Base-by-base conservation (phyloP, 1,284 basidiomycete genomes). In the Rhodotorula sp. region DNA sequence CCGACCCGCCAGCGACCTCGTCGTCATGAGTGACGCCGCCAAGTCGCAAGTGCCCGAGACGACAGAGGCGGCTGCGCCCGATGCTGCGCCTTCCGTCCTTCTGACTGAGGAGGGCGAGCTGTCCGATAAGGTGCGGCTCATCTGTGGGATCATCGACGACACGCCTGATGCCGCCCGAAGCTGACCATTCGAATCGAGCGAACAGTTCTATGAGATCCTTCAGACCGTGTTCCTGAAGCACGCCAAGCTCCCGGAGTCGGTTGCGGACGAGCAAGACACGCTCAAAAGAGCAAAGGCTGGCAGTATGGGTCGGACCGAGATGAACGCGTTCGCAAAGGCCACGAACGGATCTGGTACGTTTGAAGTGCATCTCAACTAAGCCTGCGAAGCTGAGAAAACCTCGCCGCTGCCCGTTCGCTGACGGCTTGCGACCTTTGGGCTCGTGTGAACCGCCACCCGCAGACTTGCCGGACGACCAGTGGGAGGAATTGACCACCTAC, bases 311-410 rank as follows among this genome's bases (percentile, higher is more conserved):
- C 37, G 72, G 33, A 42, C 20, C 1, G 62, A 51, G 26, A 46
- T 73, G 46, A 64, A 73, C 55, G 66, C 66, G 7, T 73, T 73
- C 37, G 63, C 68, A 20, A 26, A 29, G 24, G 69, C 65, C 18
- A 73, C 72, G n/a, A 73, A 73, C 60, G 72, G 68, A 1, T 56
- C 60, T 24, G 58, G 70, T 66, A 24, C 46, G 70, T 53, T 3
- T 3, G 6, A 18, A 45, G 18, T 3, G 24, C n/a, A 37, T n/a
- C 30, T 26, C 49, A 22, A 8, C 15, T 8, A 10, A 12, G 7
- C 22, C 6, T 20, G 33, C 15, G 37, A 12, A 42, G 37, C 10
- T 12, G 37, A 33, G 37, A 42, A 42, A 42, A 14, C 37, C 33
- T 42, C 37, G 37, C 14, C 10, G 37, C 8, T 42, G 37, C 37